Conservation (phyloP, 371 early-diverging fungal genomes). For the Haplosporangium sp. region DNA sequence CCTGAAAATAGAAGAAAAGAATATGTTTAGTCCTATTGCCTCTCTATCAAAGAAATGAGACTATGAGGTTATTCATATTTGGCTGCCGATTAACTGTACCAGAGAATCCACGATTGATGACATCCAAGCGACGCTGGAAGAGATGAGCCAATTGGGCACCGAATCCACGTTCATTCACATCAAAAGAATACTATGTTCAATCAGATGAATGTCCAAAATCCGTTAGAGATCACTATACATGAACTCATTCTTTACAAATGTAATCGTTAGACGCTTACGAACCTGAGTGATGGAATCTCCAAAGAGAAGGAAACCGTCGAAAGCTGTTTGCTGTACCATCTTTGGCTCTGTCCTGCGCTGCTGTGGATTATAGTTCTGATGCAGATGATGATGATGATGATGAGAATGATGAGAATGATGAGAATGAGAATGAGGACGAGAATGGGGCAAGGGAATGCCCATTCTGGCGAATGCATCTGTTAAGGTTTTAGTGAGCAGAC, state of each 20-base stretch:
- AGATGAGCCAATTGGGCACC: slow-evolving; percentile 72
- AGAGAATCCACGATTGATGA: slow-evolving; percentile 84
- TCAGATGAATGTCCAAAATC: neutral
- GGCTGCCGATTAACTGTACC: slow-evolving; percentile 55
- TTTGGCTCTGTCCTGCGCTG: neutral
- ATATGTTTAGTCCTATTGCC: neutral
- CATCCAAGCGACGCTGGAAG: slow-evolving; percentile 80
- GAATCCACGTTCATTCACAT: slow-evolving; percentile 73
- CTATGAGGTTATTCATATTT: too few relatives aligned
- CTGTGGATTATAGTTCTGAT: slow-evolving; percentile 2
- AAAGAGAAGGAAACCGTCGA: slow-evolving; percentile 58
- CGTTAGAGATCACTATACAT: too few relatives aligned
- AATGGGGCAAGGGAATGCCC: too few relatives aligned
- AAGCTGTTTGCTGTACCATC: slow-evolving; percentile 36
- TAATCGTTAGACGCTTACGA: neutral
- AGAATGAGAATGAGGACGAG: neutral
- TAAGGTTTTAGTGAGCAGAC: too few relatives aligned
- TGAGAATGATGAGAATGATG: neutral
- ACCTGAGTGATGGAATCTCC: slow-evolving; percentile 86
- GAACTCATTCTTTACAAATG: neutral
- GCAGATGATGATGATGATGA: neutral
- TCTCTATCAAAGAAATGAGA: neutral
- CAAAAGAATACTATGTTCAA: slow-evolving; percentile 65
- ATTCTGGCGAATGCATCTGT: too few relatives aligned
- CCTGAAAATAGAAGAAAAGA: slow-evolving; percentile 53